These are phyloP conservation scores for Elaeagnus macrophylla DNA, from an alignment of 306 rosid genomes.

Conservation along the genomic window DNA sequence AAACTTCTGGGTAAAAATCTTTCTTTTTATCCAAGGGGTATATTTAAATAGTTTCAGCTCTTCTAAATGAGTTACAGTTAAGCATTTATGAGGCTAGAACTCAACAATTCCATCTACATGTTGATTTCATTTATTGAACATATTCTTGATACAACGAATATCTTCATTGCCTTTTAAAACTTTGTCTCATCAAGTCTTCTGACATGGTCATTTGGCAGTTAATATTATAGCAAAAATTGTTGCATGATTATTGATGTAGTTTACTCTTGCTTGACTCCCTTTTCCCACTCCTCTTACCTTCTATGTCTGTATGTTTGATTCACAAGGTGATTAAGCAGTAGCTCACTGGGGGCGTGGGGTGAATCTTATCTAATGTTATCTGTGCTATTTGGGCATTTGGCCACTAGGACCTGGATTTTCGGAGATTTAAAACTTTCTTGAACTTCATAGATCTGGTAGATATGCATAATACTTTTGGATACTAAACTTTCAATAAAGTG, in stretches of 20 bases:
- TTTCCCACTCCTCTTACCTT: background rate
- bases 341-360: background rate
- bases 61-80: background rate
- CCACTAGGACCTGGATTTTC: background rate
- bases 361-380: slow-evolving; percentile 14
- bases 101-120: no score
- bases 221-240: no score
- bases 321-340: background rate
- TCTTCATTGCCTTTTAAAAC: no score
- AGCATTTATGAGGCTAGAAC: no score
- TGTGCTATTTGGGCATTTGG: slow-evolving; percentile 4
- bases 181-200: no score
- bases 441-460: no score
- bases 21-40: slow-evolving; percentile 13
- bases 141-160: no score
- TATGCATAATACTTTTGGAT: no score
- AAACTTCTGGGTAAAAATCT: slow-evolving; percentile 44
- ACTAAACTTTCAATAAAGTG: no score
- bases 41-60: slow-evolving; percentile 2
- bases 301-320: slow-evolving; percentile 8
- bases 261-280: background rate
- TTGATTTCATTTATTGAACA: no score
- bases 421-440: background rate
- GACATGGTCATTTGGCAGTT: no score
- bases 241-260: no score